Evolutionary conservation across 2,329 filamentous ascomycete genomes (phyloP), one percentile per base, ranked within the genome.

Genomic region (Emmonsiellopsis sp.): DNA sequence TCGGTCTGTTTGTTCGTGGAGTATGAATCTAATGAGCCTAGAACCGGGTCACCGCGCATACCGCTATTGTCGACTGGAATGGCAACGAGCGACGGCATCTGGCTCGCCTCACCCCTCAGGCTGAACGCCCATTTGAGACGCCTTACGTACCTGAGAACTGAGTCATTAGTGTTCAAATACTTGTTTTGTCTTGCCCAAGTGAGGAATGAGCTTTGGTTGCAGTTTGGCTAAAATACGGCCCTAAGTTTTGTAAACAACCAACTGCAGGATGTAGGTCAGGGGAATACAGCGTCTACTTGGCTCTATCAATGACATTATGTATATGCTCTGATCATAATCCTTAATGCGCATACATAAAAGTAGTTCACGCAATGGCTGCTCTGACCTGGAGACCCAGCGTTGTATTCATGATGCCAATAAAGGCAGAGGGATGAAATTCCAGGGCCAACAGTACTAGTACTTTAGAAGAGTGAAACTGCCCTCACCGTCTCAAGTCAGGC

Each of bases 51-150:
- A 90, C 86, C 8, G 80, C 83, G 60, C 88, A 95, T 68, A 85
- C 86, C 6, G 88, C 88, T 2, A 73, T 92, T 42, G 74, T 92
- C 3, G 88, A 94, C 67, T 95, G 88, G 88, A 81, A 86, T 60
- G 81, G 81, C 65, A 87, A 87, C 2, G 82, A 88, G 68, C 76
- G 89, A 55, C 78, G 89, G 49, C 88, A 94, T 71, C 70, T 94
- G 57, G 88, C 88, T 4, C 79, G 89, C 43, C 85, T 94, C 63
- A 92, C 88, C 4, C 88, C 88, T 0, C 87, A 92, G 71, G 88
- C 87, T 1, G 88, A 94, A 75, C 70, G 74, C 55, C 88, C 88
- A 0, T 87, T 75, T 59, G 85, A 93, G 76, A 93, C 83, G 1
- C 80, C 82, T 0, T 82, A 39, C 36, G 13, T 39, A 39, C 36